A percentile compares a stretch with the other conserved stretches of the same genome.
Evolutionary conservation across 1,139 yeast genomes (phyloP).

Genomic region (Trichomonascaceae sp.): DNA sequence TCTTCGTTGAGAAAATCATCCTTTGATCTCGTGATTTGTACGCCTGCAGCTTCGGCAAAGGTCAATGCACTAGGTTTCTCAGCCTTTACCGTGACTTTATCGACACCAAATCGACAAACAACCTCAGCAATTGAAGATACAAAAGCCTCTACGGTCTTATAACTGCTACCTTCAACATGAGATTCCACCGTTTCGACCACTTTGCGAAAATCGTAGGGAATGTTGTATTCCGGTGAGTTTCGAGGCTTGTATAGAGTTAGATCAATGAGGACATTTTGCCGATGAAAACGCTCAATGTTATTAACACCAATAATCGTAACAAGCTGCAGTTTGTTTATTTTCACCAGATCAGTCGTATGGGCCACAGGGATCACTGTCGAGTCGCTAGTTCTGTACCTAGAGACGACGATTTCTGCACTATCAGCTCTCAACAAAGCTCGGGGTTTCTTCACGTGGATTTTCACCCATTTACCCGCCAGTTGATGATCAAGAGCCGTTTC

Average conservation of each 20-base stretch:
- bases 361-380: slow-evolving; percentile 30
- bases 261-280: slow-evolving; percentile 68
- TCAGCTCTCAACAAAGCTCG: slow-evolving; percentile 56
- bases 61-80: slow-evolving; percentile 86
- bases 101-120: slow-evolving; percentile 40
- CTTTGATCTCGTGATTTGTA: slow-evolving; percentile 51
- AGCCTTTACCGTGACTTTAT: slow-evolving; percentile 52
- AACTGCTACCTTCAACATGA: slow-evolving; percentile 68
- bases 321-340: slow-evolving; percentile 49
- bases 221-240: slow-evolving; percentile 18
- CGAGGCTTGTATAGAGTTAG: slow-evolving; percentile 36
- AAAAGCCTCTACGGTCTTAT: slow-evolving; percentile 89
- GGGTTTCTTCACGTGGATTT: slow-evolving; percentile 42
- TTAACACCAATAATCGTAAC: slow-evolving; percentile 85
- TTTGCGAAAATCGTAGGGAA: slow-evolving; percentile 27
- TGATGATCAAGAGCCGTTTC: slow-evolving; percentile 43
- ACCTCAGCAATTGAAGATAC: slow-evolving; percentile 68
- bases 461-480: slow-evolving; percentile 49
- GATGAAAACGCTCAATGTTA: slow-evolving; percentile 76
- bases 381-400: slow-evolving; percentile 26
- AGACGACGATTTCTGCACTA: slow-evolving; percentile 39
- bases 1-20: slow-evolving; percentile 29
- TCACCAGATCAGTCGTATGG: slow-evolving; percentile 38
- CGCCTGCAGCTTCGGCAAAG: slow-evolving; percentile 87
- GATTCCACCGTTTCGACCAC: slow-evolving; percentile 33